These are phyloP conservation scores for Lachancea mirantina DNA, from an alignment of 805 yeast genomes.

Conservation along the genomic window DNA sequence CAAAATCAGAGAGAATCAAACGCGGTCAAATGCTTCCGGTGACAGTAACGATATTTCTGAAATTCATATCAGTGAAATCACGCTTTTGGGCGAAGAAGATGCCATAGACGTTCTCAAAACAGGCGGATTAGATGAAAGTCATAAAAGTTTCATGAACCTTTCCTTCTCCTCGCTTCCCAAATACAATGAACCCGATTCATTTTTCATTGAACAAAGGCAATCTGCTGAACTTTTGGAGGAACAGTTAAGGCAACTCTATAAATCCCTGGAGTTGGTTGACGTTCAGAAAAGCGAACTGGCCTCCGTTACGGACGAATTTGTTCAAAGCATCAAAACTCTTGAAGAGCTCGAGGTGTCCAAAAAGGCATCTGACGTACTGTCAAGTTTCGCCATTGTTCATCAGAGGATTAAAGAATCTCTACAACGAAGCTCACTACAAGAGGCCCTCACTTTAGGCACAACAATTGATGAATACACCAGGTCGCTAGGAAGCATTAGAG, in stretches of 20 bases:
- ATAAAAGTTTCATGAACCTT: constrained; percentile 57
- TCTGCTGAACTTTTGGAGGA: constrained; percentile 66
- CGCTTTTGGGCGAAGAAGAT: constrained; percentile 29
- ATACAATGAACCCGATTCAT: constrained; percentile 71
- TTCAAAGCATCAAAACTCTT: constrained; percentile 48
- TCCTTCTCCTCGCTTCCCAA: constrained; percentile 62
- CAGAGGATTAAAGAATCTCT: constrained; percentile 61
- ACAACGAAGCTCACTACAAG: constrained; percentile 75
- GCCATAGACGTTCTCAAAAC: constrained; percentile 21
- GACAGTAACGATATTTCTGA: constrained; percentile 35
- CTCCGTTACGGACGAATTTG: constrained; percentile 59
- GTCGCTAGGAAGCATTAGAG: constrained; percentile 63
- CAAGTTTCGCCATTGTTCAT: constrained; percentile 68
- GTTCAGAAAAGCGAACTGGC: constrained; percentile 71
- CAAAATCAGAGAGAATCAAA: constrained; percentile 57
- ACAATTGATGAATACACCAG: constrained; percentile 85
- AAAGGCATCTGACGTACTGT: constrained; percentile 53
- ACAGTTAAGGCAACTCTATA: constrained; percentile 61
- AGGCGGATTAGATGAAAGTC: constrained; percentile 43
- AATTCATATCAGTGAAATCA: constrained; percentile 28
- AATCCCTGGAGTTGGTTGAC: constrained; percentile 66
- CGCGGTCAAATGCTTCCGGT: constrained; percentile 46
- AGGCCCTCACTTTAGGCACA: constrained; percentile 75
- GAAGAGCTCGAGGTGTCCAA: constrained; percentile 71
- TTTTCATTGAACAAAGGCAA: constrained; percentile 59